Base-by-base conservation (phyloP, 2,329 filamentous ascomycete genomes). In the Diaporthe sp. region DNA sequence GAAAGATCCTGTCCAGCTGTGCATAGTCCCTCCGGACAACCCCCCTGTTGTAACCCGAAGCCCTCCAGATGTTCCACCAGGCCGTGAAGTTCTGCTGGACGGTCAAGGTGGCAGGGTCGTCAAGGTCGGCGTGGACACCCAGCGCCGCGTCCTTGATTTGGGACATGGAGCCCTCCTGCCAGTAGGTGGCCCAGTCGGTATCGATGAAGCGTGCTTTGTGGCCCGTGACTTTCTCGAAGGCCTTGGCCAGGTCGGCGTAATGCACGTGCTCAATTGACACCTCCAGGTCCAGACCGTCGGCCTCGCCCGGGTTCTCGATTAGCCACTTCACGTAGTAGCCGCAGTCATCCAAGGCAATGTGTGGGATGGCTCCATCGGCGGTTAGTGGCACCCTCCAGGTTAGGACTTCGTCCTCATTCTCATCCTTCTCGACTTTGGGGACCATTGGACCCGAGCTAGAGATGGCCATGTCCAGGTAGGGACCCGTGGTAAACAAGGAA, bases 401-500 rank as follows among this genome's bases (percentile, higher is more conserved):
- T 12, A 86, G 81, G 25, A 86, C 78, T 0, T 83, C 84, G 73
- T 86, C 78, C 3, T 72, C 76, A 2, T 76, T 13, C 28, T 72
- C 72, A 15, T 76, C 75, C 17, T 28, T 44, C 68, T 87, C 85
- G 13, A 88, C 76, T 0, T 67, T 78, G 0, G 86, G 85, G 2
- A 82, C 80, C 82, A 88, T 85, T 25, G 85, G 80, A 1, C 85
- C 87, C 4, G 59, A 19, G 0, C 59, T 61, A 0, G 82, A 80
- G 4, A 87, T 81, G 0, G 82, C 77, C 86, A 88, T 88, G 57
- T 87, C 85, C 19, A 88, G 86, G 77, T 88, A 88, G 0, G 87
- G 86, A 0, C 85, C 84, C 0, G 85, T 86, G 0, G 85, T 87
- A 65, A 87, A 84, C 1, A 87, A 61, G 1, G 82, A 80, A 1